phyloP scores from a whole-genome alignment of 2,329 filamentous ascomycete species.

The Diaporthe sp. region DNA sequence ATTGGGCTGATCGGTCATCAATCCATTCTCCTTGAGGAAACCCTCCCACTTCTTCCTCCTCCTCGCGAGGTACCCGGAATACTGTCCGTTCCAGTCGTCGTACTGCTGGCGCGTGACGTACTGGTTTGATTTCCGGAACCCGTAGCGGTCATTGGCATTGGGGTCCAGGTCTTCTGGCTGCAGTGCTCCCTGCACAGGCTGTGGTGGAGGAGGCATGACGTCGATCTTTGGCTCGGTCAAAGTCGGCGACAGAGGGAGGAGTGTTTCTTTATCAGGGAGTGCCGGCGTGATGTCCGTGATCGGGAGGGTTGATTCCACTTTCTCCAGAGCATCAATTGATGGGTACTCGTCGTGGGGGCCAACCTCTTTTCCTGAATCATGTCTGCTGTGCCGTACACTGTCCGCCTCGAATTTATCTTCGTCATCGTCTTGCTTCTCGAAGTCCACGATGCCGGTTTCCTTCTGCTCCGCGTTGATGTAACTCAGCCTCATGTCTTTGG shows the following conservation, averaged over 20 bases:
- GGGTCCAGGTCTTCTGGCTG: constrained; percentile 57
- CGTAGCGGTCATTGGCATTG: constrained; percentile 79
- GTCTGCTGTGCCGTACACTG: constrained; percentile 38
- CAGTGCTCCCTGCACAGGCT: constrained; percentile 42
- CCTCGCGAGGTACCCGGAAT: constrained; percentile 79
- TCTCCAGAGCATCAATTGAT: constrained; percentile 11
- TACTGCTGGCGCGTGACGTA: constrained; percentile 82
- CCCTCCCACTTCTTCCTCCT: constrained; percentile 84
- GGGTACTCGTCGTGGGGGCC: constrained; percentile 37
- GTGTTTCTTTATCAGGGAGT: constrained; percentile 12
- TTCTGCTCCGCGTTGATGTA: constrained; percentile 36
- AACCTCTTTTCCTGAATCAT: constrained; percentile 63
- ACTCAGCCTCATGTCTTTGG: constrained; percentile 48
- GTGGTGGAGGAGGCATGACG: constrained; percentile 28
- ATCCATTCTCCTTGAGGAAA: constrained; percentile 79
- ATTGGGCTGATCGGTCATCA: constrained; percentile 77
- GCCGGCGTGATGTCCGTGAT: constrained; percentile 4
- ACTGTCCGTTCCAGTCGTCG: constrained; percentile 81
- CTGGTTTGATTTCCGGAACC: constrained; percentile 89
- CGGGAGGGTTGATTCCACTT: constrained; percentile 7
- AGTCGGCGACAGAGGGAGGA: constrained; percentile 28
- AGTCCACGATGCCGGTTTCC: constrained; percentile 33
- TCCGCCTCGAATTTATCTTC: constrained; percentile 46
- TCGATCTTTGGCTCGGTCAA: background rate
- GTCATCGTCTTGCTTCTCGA: constrained; percentile 38